Evolutionary conservation across 805 yeast species (phyloP).

Genomic region (Kurtzmaniella fragi): DNA sequence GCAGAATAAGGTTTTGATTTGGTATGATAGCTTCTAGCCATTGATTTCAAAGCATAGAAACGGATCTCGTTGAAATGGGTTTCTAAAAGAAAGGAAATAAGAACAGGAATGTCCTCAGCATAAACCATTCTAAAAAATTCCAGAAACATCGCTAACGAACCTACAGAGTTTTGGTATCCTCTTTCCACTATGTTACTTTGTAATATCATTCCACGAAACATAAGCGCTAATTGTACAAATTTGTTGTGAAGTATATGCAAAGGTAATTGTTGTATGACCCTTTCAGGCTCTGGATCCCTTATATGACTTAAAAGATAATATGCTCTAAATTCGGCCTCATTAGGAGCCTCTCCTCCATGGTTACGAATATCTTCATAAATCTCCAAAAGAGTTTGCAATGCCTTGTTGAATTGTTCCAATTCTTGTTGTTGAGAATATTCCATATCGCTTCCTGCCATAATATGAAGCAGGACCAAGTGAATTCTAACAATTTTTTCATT

Average conservation of each 20-base stretch:
- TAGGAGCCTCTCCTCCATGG: constrained; percentile 63
- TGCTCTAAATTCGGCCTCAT: constrained; percentile 91
- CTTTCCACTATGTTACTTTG: constrained; percentile 57
- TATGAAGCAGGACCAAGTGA: constrained; percentile 75
- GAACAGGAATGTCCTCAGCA: constrained; percentile 48
- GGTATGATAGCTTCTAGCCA: constrained; percentile 63
- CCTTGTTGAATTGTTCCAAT: constrained; percentile 87
- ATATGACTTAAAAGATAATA: constrained; percentile 76
- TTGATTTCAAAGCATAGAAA: constrained; percentile 62
- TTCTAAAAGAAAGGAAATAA: constrained; percentile 72
- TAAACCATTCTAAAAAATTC: constrained; percentile 58
- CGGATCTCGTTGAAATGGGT: constrained; percentile 76
- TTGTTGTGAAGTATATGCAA: constrained; percentile 45
- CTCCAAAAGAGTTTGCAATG: constrained; percentile 82
- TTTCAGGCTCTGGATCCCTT: constrained; percentile 79
- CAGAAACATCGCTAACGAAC: constrained; percentile 55
- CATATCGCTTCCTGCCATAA: constrained; percentile 67
- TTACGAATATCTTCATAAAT: constrained; percentile 78
- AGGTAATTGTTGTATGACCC: constrained; percentile 70
- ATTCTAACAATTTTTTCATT: constrained; percentile 87
- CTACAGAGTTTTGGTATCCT: constrained; percentile 45
- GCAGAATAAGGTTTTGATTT: constrained; percentile 64
- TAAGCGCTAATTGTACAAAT: constrained; percentile 65
- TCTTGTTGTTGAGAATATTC: constrained; percentile 95
- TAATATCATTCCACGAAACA: constrained; percentile 60